A percentile compares a stretch with the other conserved stretches of the same genome.
These are phyloP conservation scores for Artemisia tridentata DNA, from an alignment of 129 eudicot genomes.

Conservation along the genomic window DNA sequence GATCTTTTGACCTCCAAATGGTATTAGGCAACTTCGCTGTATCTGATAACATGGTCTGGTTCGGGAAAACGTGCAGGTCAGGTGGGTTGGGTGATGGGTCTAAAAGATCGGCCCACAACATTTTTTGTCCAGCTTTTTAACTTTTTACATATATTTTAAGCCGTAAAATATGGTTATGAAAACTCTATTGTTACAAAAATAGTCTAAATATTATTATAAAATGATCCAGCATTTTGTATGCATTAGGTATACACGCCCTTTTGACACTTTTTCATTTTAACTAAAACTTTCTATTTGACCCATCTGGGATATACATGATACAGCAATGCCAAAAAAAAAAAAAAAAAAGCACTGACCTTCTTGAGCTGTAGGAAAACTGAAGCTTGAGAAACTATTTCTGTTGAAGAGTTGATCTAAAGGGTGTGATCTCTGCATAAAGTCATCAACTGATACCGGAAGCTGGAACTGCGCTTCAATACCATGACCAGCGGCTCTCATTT, in stretches of 20 bases:
- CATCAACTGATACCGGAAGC: constrained; percentile 93
- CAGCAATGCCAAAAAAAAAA: no score
- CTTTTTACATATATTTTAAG: neutral
- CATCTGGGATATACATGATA: neutral
- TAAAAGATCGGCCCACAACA: neutral
- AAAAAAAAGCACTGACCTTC: constrained; percentile 54
- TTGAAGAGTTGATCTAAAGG: constrained; percentile 78
- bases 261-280: no score
- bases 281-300: no score
- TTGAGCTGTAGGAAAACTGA: constrained; percentile 62
- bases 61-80: neutral
- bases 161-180: neutral
- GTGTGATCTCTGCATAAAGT: constrained; percentile 87
- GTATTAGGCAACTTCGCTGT: neutral
- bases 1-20: neutral
- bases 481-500: constrained; percentile 98
- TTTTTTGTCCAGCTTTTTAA: neutral
- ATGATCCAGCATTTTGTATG: no score
- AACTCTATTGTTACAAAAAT: no score
- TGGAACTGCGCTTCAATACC: constrained; percentile 97
- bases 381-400: constrained; percentile 59
- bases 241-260: no score
- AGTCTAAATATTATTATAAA: no score
- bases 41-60: neutral
- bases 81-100: neutral